A percentile compares a stretch with the other conserved stretches of the same genome.
Conservation (phyloP, 345 rosid species). For the Citrus inodora region DNA sequence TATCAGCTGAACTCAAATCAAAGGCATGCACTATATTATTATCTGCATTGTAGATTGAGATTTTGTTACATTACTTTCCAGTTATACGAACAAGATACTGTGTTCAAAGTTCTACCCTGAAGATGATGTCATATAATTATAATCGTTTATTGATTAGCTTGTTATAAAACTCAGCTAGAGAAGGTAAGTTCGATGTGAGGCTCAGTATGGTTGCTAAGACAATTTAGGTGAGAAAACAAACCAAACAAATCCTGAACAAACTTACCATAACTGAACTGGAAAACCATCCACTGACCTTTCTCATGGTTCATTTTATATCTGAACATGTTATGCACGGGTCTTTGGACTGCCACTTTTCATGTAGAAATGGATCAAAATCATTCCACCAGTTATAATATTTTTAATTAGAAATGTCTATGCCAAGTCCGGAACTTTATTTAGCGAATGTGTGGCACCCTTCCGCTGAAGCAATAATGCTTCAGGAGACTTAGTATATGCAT, state of each 20-base stretch:
- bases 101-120: neutral
- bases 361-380: neutral
- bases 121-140: neutral
- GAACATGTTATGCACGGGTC: neutral
- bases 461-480: neutral
- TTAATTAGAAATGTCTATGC: neutral
- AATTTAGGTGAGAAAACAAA: neutral
- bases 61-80: neutral
- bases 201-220: neutral
- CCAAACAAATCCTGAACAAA: neutral
- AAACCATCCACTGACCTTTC: neutral
- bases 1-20: slow-evolving; percentile 80
- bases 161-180: neutral
- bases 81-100: neutral
- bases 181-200: neutral
- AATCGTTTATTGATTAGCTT: neutral
- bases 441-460: neutral
- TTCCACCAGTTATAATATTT: neutral
- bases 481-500: neutral
- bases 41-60: neutral
- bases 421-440: neutral
- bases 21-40: slow-evolving; percentile 44
- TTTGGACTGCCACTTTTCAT: neutral
- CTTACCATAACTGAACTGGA: neutral
- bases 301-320: neutral